These are phyloP conservation scores for Alternaria sp. DNA, from an alignment of 2,329 filamentous ascomycete species.

Conservation along the genomic window DNA sequence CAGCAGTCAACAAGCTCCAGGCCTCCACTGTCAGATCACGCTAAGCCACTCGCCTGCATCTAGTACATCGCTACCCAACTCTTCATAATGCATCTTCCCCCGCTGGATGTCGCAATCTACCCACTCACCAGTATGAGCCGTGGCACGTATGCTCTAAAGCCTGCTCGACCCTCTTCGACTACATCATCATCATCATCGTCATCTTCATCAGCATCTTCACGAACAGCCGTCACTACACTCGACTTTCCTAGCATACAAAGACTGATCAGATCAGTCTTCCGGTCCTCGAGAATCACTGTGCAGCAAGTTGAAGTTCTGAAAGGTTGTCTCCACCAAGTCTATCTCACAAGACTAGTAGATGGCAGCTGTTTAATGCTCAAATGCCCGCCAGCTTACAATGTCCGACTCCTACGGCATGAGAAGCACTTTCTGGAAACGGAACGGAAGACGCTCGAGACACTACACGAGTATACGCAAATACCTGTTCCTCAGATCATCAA, in stretches of 20 bases:
- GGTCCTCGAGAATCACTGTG: conserved; percentile 44
- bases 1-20: conserved; percentile 25
- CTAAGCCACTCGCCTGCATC: conserved; percentile 28
- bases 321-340: conserved; percentile 53
- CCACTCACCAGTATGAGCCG: conserved; percentile 49
- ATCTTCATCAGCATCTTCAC: conserved; percentile 38
- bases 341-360: conserved; percentile 52
- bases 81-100: conserved; percentile 51
- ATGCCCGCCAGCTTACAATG: conserved; percentile 51
- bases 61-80: conserved; percentile 18
- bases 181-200: conserved; percentile 41
- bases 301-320: conserved; percentile 49
- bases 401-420: conserved; percentile 56
- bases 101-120: conserved; percentile 46
- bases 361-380: conserved; percentile 54
- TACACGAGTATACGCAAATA: conserved; percentile 49
- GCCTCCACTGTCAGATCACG: conserved; percentile 24
- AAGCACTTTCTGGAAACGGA: conserved; percentile 54
- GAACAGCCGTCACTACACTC: conserved; percentile 29
- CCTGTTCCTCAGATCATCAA: conserved; percentile 54
- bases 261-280: conserved; percentile 43
- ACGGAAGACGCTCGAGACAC: conserved; percentile 49
- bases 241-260: conserved; percentile 49
- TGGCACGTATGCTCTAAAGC: conserved; percentile 36
- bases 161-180: conserved; percentile 35